Base-by-base conservation (phyloP, 2,329 filamentous ascomycete genomes). In the Scedosporium dehoogii region DNA sequence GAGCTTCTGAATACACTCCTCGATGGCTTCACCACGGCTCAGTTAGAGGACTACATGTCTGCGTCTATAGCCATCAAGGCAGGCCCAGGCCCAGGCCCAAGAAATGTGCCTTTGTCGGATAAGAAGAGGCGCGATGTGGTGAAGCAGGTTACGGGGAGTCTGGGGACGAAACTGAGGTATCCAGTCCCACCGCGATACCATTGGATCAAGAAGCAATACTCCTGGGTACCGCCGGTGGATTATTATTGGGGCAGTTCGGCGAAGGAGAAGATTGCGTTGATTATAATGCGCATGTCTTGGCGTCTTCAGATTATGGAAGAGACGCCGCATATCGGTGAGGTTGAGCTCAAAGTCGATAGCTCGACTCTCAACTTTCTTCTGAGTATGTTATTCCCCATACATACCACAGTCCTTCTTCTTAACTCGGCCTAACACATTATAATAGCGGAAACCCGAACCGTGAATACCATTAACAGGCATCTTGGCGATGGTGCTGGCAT, bases 251-350 rank as follows among this genome's bases (percentile, higher is more conserved):
- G 58, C 4, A 14, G 67, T 42, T 66, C 67, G 14, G 66, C 67
- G 3, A 85, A 84, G 68, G 69, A 75, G 46, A 72, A 66, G 29
- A 67, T 78, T 10, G 77, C 72, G 0, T 64, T 78, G 16, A 71
- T 70, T 62, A 70, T 85, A 61, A 72, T 85, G 73, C 74, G 74
- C 12, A 70, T 75, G 25, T 77, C 75, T 63, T 85, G 83, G 83
- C 74, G 73, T 3, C 65, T 85, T n/a, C 73, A 77, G 7, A 75
- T 79, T 2, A 72, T 75, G 61, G 79, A 83, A 65, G 68, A 80
- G 16, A 67, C 76, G 14, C 73, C 76, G 21, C 73, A 72, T 5
- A 68, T 76, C 3, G 82, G 82, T 5, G 70, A 72, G 38, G 68
- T 75, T 1, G 70, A 70, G 2, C 63, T 84, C 6, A 72, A 67